A percentile compares a stretch with the other conserved stretches of the same genome.
Evolutionary conservation across 2,329 filamentous ascomycete species (phyloP).

Genomic region (Trichophaea hybrida): DNA sequence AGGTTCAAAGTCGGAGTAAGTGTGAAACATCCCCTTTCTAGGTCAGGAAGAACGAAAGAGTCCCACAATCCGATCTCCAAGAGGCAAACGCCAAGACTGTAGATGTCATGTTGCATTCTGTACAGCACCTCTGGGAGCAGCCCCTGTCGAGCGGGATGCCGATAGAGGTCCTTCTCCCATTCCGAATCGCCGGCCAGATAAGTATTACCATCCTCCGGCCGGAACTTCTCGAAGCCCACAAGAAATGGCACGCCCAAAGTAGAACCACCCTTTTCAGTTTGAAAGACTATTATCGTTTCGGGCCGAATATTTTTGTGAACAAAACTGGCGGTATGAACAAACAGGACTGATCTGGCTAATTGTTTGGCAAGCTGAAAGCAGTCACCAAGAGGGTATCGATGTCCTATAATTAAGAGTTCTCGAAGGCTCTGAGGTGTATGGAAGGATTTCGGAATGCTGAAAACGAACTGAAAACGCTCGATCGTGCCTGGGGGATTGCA

Average conservation of each 20-base stretch:
- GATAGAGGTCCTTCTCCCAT: constrained; percentile 38
- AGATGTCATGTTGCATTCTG: constrained; percentile 43
- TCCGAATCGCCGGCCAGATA: constrained; percentile 30
- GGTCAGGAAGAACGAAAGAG: constrained; percentile 8
- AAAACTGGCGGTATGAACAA: constrained; percentile 33
- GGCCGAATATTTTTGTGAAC: constrained; percentile 38
- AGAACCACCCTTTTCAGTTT: neutral
- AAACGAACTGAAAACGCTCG: constrained; percentile 12
- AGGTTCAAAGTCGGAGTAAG: constrained; percentile 5
- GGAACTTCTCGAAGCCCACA: constrained; percentile 36
- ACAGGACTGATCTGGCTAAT: constrained; percentile 30
- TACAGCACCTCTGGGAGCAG: constrained; percentile 32
- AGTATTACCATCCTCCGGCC: constrained; percentile 30
- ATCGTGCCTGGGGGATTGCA: constrained; percentile 3
- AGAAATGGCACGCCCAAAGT: constrained; percentile 31
- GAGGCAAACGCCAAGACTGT: constrained; percentile 41
- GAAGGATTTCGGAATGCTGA: constrained; percentile 8
- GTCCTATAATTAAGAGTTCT: constrained; percentile 13
- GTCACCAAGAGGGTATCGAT: constrained; percentile 26
- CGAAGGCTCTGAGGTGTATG: constrained; percentile 22
- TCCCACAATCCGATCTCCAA: constrained; percentile 41
- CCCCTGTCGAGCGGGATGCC: constrained; percentile 38
- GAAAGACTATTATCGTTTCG: constrained; percentile 32
- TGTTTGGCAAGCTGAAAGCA: constrained; percentile 29
- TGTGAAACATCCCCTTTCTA: neutral